Evolutionary conservation across 2,329 filamentous ascomycete genomes (phyloP), one percentile per base, ranked within the genome.

Genomic region (Sphaerostilbella broomeana): DNA sequence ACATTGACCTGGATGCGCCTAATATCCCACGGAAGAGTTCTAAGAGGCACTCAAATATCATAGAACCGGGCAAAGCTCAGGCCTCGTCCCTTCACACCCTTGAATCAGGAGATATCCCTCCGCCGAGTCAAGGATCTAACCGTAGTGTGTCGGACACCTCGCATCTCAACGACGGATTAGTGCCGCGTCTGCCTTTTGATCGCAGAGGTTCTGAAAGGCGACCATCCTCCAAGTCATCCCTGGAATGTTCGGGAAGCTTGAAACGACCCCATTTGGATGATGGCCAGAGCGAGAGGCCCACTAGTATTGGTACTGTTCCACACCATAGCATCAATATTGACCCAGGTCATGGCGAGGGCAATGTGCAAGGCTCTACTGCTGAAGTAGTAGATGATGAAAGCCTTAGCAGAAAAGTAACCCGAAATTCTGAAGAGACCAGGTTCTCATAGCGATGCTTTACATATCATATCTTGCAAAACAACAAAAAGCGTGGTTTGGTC

Each of bases 1-100:
- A 53, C 42, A 51, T 59, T 35, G 49, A 67, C 47, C 35, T 62
- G 40, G 53, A 62, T n/a, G 51, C 70, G 4, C 78, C 79, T 0
- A 67, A 72, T 6, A 73, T 88, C 21, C 84, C 85, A 3, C 72
- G 84, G 20, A 86, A 82, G 61, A 87, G 81, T 55, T 88, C 84
- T 1, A 79, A 79, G 55, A 72, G 81, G 43, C 62, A 72, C 43
- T 77, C 75, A 2, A 63, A 20, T 15, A 6, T 38, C 13, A 59
- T 57, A n/a, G 52, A 62, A 17, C 55, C n/a, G n/a, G n/a, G 26
- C 26, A 40, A 47, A 39, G 49, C 51, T 20, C 57, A 57, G 10
- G 49, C 58, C 16, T 56, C 62, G 7, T 63, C 65, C 16, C 54
- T 67, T 28, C 62, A 59, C 37, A 24, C 62, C n/a, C 42, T 47